Base-by-base conservation (phyloP, 306 rosid species). In the Prunus mira region DNA sequence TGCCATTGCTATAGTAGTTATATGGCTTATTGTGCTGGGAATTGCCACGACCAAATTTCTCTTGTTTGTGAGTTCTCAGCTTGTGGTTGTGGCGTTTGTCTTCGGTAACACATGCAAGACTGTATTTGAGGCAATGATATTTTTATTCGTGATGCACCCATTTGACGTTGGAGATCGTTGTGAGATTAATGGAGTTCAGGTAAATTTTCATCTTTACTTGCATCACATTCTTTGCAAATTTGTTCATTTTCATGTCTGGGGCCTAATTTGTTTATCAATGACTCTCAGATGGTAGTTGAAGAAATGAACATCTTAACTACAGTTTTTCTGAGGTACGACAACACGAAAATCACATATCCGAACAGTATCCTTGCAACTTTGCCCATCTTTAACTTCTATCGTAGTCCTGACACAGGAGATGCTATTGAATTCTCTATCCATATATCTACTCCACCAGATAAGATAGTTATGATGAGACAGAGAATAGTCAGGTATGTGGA, bases 281-380 rank as follows among this genome's bases (percentile, higher is more conserved):
- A 51, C 78, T 79, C 79, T 75, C 96, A 96, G 99, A 85, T 96
- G 99, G 81, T 96, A 55, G 99, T 92, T 32, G 99, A 96, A 84
- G 99, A 96, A 73, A 96, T 96, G 99, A 96, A 96, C 85, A 91
- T 96, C 84, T 84, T 96, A 86, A 91, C 97, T 28, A 96, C 98
- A 20, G n/a, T 92, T 79, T 96, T 96, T 78, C 76, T 96, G 75
- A 88, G 91, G 80, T 83, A 47, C 28, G 99, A 96, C 80, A 92
- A 96, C 68, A 49, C 72, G 6, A 96, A 87, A 88, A 38, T 86
- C 9, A 73, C 68, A 64, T 85, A 62, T 76, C 99, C 99, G 0
- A 96, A 96, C 79, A 86, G 81, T 55, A 80, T 88, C 75, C 99
- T 96, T 27, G 83, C 97, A 19, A 89, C 91, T 3, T 88, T 88